Evolutionary conservation across 345 rosid genomes (phyloP).

Genomic region (Xanthoceras sorbifolium): DNA sequence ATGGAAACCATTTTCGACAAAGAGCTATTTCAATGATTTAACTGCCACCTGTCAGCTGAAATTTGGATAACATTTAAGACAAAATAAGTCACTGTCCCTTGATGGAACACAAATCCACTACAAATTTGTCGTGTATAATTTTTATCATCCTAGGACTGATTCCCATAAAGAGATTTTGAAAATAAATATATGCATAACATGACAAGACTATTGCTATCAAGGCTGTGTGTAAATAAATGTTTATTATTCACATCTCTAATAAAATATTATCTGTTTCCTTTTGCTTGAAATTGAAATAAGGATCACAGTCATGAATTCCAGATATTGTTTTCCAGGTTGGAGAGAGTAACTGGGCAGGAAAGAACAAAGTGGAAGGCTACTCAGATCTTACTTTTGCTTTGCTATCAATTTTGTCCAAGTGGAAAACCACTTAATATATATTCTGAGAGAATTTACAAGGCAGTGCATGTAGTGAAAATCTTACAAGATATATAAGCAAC

Average conservation of each 20-base stretch:
- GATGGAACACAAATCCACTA: not conserved
- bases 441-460: not conserved
- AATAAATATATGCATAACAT: no score
- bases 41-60: not conserved
- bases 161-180: no score
- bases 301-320: no score
- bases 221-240: no score
- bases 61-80: not conserved
- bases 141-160: no score
- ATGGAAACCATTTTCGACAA: not conserved
- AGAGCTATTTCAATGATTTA: not conserved
- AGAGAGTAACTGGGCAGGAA: not conserved
- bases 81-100: not conserved
- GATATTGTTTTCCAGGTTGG: not conserved
- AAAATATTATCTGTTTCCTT: no score
- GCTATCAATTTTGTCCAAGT: not conserved
- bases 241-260: no score
- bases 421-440: constrained; percentile 15
- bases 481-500: no score
- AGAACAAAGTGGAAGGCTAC: not conserved
- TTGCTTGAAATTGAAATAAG: no score
- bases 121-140: not conserved
- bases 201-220: no score
- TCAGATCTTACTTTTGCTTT: not conserved
- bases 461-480: no score